These are phyloP conservation scores for Hypoxylon rickii DNA, from an alignment of 495 filamentous ascomycete genomes.

Conservation along the genomic window DNA sequence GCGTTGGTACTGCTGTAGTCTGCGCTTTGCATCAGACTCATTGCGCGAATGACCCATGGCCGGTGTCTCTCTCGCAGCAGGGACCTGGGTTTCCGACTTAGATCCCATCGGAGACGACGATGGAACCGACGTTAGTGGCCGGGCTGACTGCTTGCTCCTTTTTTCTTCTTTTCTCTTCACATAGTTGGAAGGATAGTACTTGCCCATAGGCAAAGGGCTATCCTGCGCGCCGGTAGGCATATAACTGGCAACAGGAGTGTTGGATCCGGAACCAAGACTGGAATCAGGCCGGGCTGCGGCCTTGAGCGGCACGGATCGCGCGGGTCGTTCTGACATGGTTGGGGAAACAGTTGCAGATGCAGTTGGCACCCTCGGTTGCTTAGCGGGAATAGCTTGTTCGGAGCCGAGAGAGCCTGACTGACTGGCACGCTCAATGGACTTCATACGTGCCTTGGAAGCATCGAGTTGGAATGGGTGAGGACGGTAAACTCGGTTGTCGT, in stretches of 20 bases:
- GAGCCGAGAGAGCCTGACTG: constrained; percentile 23
- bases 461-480: constrained; percentile 49
- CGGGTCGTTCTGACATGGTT: constrained; percentile 22
- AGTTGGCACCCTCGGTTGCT: constrained; percentile 5
- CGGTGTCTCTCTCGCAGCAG: constrained; percentile 25
- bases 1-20: constrained; percentile 62
- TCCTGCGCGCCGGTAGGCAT: constrained; percentile 45
- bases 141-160: constrained; percentile 14
- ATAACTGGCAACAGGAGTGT: constrained; percentile 49
- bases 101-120: constrained; percentile 13
- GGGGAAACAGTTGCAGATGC: constrained; percentile 19
- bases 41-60: constrained; percentile 35
- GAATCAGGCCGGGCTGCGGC: constrained; percentile 4
- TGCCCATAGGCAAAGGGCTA: constrained; percentile 52
- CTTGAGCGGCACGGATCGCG: constrained; percentile 17
- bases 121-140: constrained; percentile 25
- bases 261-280: constrained; percentile 20
- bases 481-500: constrained; percentile 42
- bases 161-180: constrained; percentile 43
- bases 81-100: constrained; percentile 41
- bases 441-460: constrained; percentile 41
- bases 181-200: constrained; percentile 61
- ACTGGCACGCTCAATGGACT: constrained; percentile 38
- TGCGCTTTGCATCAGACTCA: constrained; percentile 52
- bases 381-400: not conserved